A percentile compares a stretch with the other conserved stretches of the same genome.
phyloP scores from a whole-genome alignment of 2,329 filamentous ascomycete species.

The Nannizziopsis arthrosporioides region DNA sequence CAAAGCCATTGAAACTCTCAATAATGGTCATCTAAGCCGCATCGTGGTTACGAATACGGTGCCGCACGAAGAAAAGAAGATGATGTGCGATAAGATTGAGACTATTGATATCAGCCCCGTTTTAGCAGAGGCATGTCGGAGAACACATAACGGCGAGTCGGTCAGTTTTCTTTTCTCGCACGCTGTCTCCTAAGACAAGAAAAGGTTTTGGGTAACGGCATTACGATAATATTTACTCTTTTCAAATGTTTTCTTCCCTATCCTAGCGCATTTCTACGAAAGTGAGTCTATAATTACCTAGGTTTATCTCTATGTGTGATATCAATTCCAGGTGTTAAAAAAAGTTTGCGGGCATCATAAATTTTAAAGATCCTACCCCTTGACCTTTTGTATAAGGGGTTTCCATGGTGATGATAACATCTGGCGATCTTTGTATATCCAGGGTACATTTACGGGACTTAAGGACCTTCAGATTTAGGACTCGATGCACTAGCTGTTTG shows the following conservation, averaged over 20 bases:
- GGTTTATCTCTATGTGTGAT: no score
- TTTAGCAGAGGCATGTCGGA: slow-evolving; percentile 38
- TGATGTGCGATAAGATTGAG: slow-evolving; percentile 65
- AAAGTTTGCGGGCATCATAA: no score
- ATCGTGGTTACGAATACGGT: slow-evolving; percentile 88
- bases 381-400: no score
- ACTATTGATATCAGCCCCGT: slow-evolving; percentile 89
- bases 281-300: no score
- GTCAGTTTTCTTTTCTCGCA: slow-evolving; percentile 43
- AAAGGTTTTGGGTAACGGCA: background rate
- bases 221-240: background rate
- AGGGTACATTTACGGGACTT: no score
- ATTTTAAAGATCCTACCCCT: no score
- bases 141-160: slow-evolving; percentile 42
- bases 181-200: slow-evolving; percentile 27
- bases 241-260: background rate
- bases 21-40: slow-evolving; percentile 61
- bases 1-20: slow-evolving; percentile 75
- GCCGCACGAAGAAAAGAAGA: slow-evolving; percentile 67
- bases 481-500: no score
- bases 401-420: no score
- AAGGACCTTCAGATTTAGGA: no score
- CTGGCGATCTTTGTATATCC: no score
- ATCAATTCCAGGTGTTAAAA: no score
- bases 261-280: no score